A percentile compares a stretch with the other conserved stretches of the same genome.
These are phyloP conservation scores for Scheffersomyces insectosa DNA, from an alignment of 1,139 yeast genomes.

Conservation along the genomic window DNA sequence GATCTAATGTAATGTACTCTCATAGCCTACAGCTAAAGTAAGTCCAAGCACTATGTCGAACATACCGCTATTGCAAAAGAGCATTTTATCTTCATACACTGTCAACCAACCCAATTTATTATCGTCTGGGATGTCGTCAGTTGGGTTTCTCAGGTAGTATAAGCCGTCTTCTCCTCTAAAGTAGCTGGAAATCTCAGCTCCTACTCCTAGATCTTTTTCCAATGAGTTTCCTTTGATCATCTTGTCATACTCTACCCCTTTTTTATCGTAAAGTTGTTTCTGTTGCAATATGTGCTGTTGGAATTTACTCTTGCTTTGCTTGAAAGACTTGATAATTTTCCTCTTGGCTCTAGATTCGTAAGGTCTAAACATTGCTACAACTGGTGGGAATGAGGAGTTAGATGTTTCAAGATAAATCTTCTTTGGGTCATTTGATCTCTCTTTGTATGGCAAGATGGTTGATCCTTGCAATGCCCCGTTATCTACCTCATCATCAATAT, in stretches of 20 bases:
- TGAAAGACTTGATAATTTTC: constrained; percentile 31
- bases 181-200: constrained; percentile 34
- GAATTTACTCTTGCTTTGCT: constrained; percentile 14
- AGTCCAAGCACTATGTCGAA: constrained; percentile 57
- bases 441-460: constrained; percentile 22
- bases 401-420: constrained; percentile 34
- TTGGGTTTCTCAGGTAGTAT: constrained; percentile 41
- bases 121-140: constrained; percentile 62
- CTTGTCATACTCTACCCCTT: constrained; percentile 1
- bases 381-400: constrained; percentile 34
- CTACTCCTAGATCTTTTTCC: constrained; percentile 30
- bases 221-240: constrained; percentile 9
- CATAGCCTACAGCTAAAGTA: constrained; percentile 56
- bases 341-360: constrained; percentile 47
- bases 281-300: constrained; percentile 5
- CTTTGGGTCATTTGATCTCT: constrained; percentile 20
- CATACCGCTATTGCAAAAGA: constrained; percentile 38
- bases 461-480: constrained; percentile 6
- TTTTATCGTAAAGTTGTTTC: neutral
- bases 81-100: constrained; percentile 46
- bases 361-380: constrained; percentile 55
- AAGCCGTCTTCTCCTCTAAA: constrained; percentile 60
- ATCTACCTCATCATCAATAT: constrained; percentile 18
- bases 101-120: constrained; percentile 66
- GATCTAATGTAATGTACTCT: constrained; percentile 17